Base-by-base conservation (phyloP, 495 filamentous ascomycete genomes). In the Poronia punctata region DNA sequence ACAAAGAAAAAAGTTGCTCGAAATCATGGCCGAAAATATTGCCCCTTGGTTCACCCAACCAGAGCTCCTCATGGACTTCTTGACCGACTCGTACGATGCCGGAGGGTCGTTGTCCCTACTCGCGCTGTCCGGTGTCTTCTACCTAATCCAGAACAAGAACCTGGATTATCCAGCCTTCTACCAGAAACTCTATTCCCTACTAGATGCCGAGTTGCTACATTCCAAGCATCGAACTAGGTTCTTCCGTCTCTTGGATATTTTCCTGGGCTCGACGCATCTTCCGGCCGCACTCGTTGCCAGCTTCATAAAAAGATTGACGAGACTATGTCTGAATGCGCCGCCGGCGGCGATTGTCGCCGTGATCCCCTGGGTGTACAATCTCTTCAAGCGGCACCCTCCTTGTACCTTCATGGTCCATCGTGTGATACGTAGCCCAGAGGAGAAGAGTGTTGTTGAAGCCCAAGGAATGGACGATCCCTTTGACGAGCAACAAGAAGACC, bases 131-230 rank as follows among this genome's bases (percentile, higher is more conserved):
- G 90, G 92, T 26, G 78, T 99, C 15, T 99, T 94, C 68, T 88
- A 95, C 56, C 79, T 99, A 26, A 95, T 97, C 40, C 82, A 84
- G 49, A 78, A 85, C 50, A 84, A 84, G 50, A 97, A 99, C 58
- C 74, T 99, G 24, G 93, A 97, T 64, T 97, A 97, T 64, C 93
- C 92, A 0, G 75, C 80, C 19, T 99, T 99, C 72, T 99, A 90
- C 67, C 62, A 71, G 21, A 96, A 95, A 56, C 74, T 99, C 5
- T 99, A 99, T 63, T 90, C 86, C 0, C 70, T 97, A 10, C 72
- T 97, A 5, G 84, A 95, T 57, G 73, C 78, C 12, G 78, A 86
- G 24, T 74, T 97, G 4, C 70, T 99, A 15, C 89, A 99, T 60
- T 92, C 88, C 24, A 89, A 88, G 60, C 83, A 99, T 65, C 82